A percentile compares a stretch with the other conserved stretches of the same genome.
phyloP scores from a whole-genome alignment of 176 grass and related monocot species.

The Otatea glauca region DNA sequence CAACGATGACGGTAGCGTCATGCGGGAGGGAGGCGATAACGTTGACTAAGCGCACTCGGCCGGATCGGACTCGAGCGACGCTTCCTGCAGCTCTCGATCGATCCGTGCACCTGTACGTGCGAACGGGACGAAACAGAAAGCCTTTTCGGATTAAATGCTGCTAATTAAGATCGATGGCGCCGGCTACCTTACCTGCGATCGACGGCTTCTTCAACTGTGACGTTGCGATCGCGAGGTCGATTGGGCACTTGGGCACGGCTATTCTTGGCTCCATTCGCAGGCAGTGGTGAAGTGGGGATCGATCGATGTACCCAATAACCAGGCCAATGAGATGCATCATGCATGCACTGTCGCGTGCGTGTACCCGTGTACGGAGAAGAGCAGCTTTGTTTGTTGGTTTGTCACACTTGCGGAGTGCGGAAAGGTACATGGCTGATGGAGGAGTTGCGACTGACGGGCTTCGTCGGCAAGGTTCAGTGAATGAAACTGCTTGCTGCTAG shows the following conservation, averaged over 20 bases:
- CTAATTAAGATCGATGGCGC: neutral
- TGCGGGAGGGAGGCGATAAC: neutral
- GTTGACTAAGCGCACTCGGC: neutral
- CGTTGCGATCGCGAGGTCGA: neutral
- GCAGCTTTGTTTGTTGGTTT: neutral
- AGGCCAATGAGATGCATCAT: neutral
- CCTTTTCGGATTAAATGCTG: conserved; percentile 36
- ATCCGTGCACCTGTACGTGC: too few relatives aligned
- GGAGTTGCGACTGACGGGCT: neutral
- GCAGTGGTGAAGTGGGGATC: neutral
- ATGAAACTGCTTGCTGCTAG: too few relatives aligned
- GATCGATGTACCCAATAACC: neutral
- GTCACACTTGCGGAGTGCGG: neutral
- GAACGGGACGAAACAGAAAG: too few relatives aligned
- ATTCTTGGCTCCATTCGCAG: neutral
- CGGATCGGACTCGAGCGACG: too few relatives aligned
- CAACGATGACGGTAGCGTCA: neutral
- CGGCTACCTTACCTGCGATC: conserved; percentile 12
- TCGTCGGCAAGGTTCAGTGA: conserved; percentile 28
- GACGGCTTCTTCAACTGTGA: conserved; percentile 13
- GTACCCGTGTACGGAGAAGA: neutral
- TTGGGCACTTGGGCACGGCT: too few relatives aligned
- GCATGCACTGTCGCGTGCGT: neutral
- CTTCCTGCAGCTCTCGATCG: too few relatives aligned
- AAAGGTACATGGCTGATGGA: neutral